Conservation (phyloP, 2,329 filamentous ascomycete genomes). For the Pestalotiopsis sp. region DNA sequence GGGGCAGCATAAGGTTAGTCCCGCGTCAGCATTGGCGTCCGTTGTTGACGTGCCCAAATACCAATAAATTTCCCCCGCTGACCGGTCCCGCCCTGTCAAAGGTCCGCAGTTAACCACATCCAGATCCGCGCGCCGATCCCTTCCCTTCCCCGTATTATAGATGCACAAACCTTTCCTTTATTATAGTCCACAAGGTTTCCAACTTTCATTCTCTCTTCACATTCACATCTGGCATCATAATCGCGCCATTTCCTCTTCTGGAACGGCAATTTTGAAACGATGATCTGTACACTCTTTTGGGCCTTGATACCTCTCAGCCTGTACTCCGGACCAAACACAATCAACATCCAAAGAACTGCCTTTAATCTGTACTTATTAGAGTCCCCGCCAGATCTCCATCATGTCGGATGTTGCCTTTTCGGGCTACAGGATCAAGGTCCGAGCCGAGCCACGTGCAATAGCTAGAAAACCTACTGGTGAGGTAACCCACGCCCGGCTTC, state of each 20-base stretch:
- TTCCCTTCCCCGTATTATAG: background rate
- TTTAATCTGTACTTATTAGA: background rate
- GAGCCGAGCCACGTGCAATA: background rate
- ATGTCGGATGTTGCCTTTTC: background rate
- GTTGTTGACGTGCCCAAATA: background rate
- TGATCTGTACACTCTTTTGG: background rate
- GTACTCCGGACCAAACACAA: background rate
- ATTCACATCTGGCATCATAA: background rate
- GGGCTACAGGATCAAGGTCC: background rate
- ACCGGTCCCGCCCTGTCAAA: conserved; percentile 1
- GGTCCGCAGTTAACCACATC: background rate
- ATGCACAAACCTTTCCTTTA: background rate
- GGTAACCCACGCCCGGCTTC: background rate
- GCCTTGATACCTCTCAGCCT: background rate
- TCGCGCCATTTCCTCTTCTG: background rate
- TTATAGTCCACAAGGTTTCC: background rate
- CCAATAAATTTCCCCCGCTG: background rate
- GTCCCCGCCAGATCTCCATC: background rate
- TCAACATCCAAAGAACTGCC: background rate
- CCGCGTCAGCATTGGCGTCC: background rate
- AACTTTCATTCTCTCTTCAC: background rate
- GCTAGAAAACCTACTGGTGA: background rate
- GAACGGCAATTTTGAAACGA: background rate
- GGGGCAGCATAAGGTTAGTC: background rate
- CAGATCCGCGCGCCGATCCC: background rate